Evolutionary conservation across 2,329 filamentous ascomycete genomes (phyloP).

Genomic region (Fusarium haematococcum): DNA sequence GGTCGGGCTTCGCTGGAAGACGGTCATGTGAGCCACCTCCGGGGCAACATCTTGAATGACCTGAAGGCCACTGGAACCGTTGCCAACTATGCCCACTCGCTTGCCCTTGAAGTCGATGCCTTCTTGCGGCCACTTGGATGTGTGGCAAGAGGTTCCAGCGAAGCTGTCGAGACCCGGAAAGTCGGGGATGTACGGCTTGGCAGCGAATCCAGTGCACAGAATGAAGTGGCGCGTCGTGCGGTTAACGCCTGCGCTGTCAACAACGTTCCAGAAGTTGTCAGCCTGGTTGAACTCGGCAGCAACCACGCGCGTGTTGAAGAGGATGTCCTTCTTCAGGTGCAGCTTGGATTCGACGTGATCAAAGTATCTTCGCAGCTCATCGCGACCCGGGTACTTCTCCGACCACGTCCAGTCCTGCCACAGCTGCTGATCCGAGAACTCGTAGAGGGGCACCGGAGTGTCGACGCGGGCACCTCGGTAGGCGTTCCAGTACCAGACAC

Average conservation of each 20-base stretch:
- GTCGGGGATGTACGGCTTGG: not conserved
- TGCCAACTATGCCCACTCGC: not conserved
- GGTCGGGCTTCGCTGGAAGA: not conserved
- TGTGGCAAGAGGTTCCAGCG: not conserved
- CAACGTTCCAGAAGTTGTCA: not conserved
- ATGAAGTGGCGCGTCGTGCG: not conserved
- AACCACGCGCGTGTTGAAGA: not conserved
- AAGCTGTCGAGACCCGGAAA: not conserved
- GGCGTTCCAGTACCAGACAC: not conserved
- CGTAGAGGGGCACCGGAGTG: not conserved
- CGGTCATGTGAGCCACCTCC: not conserved
- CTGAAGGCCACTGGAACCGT: not conserved
- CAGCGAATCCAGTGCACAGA: not conserved
- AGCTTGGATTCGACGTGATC: not conserved
- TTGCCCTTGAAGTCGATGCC: not conserved
- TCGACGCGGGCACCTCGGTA: not conserved
- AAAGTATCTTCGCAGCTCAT: not conserved
- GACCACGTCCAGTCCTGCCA: not conserved
- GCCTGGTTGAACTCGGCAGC: not conserved
- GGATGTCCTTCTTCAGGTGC: not conserved
- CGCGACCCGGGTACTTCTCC: not conserved
- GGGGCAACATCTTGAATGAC: not conserved
- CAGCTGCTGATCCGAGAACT: not conserved
- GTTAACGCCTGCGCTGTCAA: not conserved
- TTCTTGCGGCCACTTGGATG: not conserved